These are phyloP conservation scores for Nakazawaea sp. DNA, from an alignment of 805 yeast genomes.

Conservation along the genomic window DNA sequence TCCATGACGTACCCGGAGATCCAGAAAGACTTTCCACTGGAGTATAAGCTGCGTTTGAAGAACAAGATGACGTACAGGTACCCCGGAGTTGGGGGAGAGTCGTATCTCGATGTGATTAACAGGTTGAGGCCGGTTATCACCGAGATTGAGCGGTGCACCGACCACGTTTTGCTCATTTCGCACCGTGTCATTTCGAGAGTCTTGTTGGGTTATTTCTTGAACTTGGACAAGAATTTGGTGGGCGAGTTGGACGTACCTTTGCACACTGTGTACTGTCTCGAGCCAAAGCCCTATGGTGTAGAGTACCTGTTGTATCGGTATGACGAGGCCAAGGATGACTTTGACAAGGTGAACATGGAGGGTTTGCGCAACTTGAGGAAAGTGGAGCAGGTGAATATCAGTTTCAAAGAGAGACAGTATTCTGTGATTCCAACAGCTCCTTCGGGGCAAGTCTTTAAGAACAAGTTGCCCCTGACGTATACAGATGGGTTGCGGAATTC, in stretches of 20 bases:
- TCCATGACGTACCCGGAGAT: constrained; percentile 91
- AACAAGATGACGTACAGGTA: constrained; percentile 84
- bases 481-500: constrained; percentile 2
- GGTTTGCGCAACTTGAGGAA: constrained; percentile 45
- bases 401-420: constrained; percentile 60
- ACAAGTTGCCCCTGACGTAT: not conserved
- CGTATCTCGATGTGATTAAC: constrained; percentile 88
- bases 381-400: constrained; percentile 65
- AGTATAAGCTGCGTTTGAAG: constrained; percentile 65
- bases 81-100: constrained; percentile 97
- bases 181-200: constrained; percentile 91
- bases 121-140: constrained; percentile 85
- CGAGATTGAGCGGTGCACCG: constrained; percentile 87
- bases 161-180: constrained; percentile 74
- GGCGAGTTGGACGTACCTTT: constrained; percentile 91
- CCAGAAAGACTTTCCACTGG: constrained; percentile 63
- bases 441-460: constrained; percentile 12
- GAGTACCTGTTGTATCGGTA: constrained; percentile 88
- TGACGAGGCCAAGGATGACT: constrained; percentile 73
- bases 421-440: constrained; percentile 78
- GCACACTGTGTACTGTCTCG: constrained; percentile 84
- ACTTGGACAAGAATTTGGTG: constrained; percentile 69
- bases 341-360: constrained; percentile 49
- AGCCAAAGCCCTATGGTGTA: constrained; percentile 93
- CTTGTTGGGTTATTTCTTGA: constrained; percentile 81